Evolutionary conservation across 2,329 filamentous ascomycete species (phyloP), one percentile per base, ranked within the genome.

Genomic region (Pyricularia sp.): DNA sequence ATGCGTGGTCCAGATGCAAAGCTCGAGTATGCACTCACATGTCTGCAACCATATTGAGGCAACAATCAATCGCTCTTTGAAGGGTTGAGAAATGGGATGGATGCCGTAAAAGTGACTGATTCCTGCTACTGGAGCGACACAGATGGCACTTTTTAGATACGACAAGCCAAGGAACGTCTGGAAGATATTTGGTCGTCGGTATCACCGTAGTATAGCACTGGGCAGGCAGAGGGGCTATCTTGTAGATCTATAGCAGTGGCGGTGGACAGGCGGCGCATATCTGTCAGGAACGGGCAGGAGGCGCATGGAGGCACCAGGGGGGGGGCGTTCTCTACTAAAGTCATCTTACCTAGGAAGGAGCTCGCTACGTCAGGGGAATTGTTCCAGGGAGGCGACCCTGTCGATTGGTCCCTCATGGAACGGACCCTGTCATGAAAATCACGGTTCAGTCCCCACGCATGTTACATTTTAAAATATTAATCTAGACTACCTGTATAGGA

Each of bases 1-100:
- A 30, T 30, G n/a, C 11, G 50, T 61, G 33, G n/a, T 10, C 42
- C 58, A 31, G 5, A 10, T 9, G 11, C 14, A 68, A 63, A 28
- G 25, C 6, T 36, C 12, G 17, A 3, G 58, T 6, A 59, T 23
- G 23, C 55, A 78, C 78, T 78, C 73, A 80, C 79, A 77, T 76
- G 74, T 80, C 76, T 73, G 76, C 76, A 74, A 74, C 76, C 79
- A 80, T 80, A 74, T 76, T 79, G 77, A 77, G 75, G 25, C 14
- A 67, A 26, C 42, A 55, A 55, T 55, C 17, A n/a, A 55, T 55
- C 20, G 42, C 17, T 55, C 17, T 7, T n/a, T 55, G 20, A n/a
- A 55, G 42, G 7, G 5, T n/a, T 55, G 6, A n/a, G 20, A 55
- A 55, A 55, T 55, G 42, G 9, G 42, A n/a, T 55, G 42, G 6